A percentile compares a stretch with the other conserved stretches of the same genome.
Evolutionary conservation across 192 early-diverging fungal genomes (phyloP).

Genomic region (Pilobolus umbonatus): DNA sequence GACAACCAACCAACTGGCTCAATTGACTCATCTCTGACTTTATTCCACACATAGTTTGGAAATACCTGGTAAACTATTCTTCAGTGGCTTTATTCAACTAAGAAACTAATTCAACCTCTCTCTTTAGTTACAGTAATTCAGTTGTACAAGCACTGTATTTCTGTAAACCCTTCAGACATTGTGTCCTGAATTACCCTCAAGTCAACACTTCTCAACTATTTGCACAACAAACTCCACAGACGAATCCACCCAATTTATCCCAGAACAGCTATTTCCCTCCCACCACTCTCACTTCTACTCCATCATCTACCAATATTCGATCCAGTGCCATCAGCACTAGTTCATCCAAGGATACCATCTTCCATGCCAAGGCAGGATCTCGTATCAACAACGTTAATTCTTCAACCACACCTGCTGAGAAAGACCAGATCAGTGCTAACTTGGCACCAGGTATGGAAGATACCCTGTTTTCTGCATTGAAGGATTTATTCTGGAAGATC

Average conservation of each 20-base stretch:
- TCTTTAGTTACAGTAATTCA: slow-evolving; percentile 86
- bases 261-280: slow-evolving; percentile 7
- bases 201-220: slow-evolving; percentile 17
- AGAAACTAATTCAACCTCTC: not conserved
- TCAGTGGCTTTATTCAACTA: not conserved
- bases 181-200: slow-evolving; percentile 73
- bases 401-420: not conserved
- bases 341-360: not conserved
- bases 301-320: not conserved
- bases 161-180: slow-evolving; percentile 91
- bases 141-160: slow-evolving; percentile 95
- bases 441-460: slow-evolving; percentile 57
- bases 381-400: not conserved
- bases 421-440: slow-evolving; percentile 13
- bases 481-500: slow-evolving; percentile 84
- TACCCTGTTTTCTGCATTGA: slow-evolving; percentile 78
- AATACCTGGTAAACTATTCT: slow-evolving; percentile 78
- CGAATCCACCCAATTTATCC: not conserved
- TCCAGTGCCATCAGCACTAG: slow-evolving; percentile 4
- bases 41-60: slow-evolving; percentile 57
- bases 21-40: not conserved
- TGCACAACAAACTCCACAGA: no score
- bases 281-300: not conserved
- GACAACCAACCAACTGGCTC: no score
- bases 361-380: not conserved